Base-by-base conservation (phyloP, 1,284 basidiomycete genomes). In the Heliocybe sulcata region DNA sequence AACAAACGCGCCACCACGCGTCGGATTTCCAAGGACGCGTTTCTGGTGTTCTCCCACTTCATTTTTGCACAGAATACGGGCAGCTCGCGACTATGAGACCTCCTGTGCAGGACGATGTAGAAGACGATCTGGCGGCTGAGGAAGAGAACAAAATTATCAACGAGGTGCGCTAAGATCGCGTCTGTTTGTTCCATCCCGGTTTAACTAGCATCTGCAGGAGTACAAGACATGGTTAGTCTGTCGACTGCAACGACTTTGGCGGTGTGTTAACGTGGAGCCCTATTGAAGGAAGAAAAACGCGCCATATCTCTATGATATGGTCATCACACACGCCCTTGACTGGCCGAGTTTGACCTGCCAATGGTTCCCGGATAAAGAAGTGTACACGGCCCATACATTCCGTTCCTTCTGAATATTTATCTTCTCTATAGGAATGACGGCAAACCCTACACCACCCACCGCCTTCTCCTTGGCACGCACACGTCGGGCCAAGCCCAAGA, bases 321-420 rank as follows among this genome's bases (percentile, higher is more conserved):
- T 99, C 61, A 90, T 99, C 64, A 98, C 96, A 0, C 95, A 98
- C 68, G 96, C 97, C 25, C 80, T 99, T 54, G 94, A 98, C 69
- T 99, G 97, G 97, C 97, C 97, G 16, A 94, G 89, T 64, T 71
- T 99, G 64, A 99, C 97, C 2, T 95, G 92, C 69, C 97, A 99
- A 74, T 99, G 97, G 97, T 92, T 99, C 69, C 97, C 97, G 0
- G 96, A 99, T 77, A 89, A 87, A 71, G 94, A 98, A 72, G 81
- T 82, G 93, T 94, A 64, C 65, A 90, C 23, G 45, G 60, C 27
- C 31, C 49, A 6, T 22, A 45, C 49, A 42, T 35, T 52, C 49
- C 27, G 9, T 11, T 48, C 19, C 38, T 53, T 49, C 8, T 22
- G 25, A 3, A 33, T 58, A 1, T 54, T 51, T 48, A 54, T 52